These are phyloP conservation scores for Kluyveromyces dobzhanskii DNA, from an alignment of 805 yeast species.

Conservation along the genomic window DNA sequence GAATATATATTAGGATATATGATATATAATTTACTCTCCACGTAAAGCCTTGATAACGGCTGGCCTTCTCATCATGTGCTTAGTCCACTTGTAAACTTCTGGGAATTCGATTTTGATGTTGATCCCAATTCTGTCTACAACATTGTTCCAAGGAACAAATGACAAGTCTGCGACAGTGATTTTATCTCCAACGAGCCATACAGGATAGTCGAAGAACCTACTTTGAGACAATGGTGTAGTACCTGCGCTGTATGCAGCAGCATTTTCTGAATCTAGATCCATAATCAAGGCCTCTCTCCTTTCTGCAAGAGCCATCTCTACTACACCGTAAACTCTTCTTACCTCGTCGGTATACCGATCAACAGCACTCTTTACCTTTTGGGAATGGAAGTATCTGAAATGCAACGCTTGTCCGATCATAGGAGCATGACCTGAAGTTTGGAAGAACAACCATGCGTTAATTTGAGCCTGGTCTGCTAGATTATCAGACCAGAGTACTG, in stretches of 20 bases:
- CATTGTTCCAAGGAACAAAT: conserved; percentile 96
- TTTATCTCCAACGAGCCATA: conserved; percentile 87
- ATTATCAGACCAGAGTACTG: conserved; percentile 68
- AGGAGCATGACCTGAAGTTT: conserved; percentile 96
- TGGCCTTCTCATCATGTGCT: conserved; percentile 90
- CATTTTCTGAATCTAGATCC: conserved; percentile 83
- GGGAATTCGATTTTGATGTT: conserved; percentile 83
- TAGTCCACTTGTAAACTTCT: conserved; percentile 94
- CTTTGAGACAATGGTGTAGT: conserved; percentile 80
- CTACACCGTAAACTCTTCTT: conserved; percentile 84
- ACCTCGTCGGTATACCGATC: conserved; percentile 90
- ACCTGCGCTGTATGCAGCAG: conserved; percentile 80
- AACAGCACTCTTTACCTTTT: conserved; percentile 78
- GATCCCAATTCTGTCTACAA: conserved; percentile 86
- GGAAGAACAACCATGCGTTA: conserved; percentile 85
- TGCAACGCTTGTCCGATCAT: conserved; percentile 97
- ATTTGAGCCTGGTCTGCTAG: conserved; percentile 76
- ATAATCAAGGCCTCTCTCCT: conserved; percentile 81
- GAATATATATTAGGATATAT: background rate
- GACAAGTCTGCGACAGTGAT: conserved; percentile 83
- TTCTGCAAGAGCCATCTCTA: conserved; percentile 92
- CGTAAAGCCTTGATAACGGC: conserved; percentile 82
- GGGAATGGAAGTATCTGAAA: conserved; percentile 83
- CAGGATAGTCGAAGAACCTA: conserved; percentile 84
- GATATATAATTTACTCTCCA: conserved; percentile 38